phyloP scores from a whole-genome alignment of 129 eudicot genomes.

The Logfia minima region DNA sequence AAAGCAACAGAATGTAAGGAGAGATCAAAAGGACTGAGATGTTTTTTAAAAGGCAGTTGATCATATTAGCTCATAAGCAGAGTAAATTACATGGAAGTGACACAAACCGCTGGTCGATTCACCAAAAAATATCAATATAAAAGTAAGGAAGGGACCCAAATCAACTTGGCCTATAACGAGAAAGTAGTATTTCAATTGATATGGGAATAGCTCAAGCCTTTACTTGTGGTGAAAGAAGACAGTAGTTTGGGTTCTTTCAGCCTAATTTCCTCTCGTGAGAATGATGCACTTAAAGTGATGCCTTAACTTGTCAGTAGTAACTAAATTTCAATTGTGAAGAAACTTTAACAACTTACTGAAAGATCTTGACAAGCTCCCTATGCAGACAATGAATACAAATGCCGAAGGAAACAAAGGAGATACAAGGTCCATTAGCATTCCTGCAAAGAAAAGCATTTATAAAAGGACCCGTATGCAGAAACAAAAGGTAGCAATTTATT shows the following conservation, averaged over 20 bases:
- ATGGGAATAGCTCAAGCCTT: background rate
- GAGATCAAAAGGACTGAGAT: constrained; percentile 10
- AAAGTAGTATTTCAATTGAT: background rate
- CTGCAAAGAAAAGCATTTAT: constrained; percentile 45
- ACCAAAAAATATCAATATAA: background rate
- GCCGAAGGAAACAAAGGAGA: constrained; percentile 98
- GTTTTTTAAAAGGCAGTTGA: background rate
- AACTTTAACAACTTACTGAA: constrained; percentile 70
- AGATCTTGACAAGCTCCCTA: constrained; percentile 97
- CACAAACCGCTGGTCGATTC: background rate
- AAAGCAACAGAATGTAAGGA: constrained; percentile 32
- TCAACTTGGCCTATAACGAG: background rate
- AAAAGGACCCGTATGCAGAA: background rate
- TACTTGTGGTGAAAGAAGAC: constrained; percentile 1
- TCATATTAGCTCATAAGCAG: constrained; percentile 5
- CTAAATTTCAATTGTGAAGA: constrained; percentile 1
- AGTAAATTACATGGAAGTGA: background rate
- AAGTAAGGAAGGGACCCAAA: background rate
- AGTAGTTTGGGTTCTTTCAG: constrained; percentile 4
- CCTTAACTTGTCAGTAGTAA: background rate
- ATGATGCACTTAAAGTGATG: background rate
- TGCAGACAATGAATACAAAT: constrained; percentile 81
- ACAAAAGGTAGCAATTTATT: constrained; percentile 7
- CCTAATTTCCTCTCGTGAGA: constrained; percentile 8
- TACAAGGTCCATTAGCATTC: constrained; percentile 98